Evolutionary conservation across 2,329 filamentous ascomycete species (phyloP), one percentile per base, ranked within the genome.

Genomic region (Pseudocercospora musae): DNA sequence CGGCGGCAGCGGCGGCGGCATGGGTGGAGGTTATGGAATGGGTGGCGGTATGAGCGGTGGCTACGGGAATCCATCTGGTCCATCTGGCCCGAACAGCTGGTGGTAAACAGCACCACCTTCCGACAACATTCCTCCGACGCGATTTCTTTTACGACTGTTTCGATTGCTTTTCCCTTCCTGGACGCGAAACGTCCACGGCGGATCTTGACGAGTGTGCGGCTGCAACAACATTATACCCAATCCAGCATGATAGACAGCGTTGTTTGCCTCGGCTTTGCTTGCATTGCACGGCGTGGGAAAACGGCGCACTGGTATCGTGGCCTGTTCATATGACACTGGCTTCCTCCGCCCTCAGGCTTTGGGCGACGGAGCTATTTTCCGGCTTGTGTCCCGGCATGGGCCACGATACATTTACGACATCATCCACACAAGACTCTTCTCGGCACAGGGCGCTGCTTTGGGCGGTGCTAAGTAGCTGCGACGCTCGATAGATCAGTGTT

Each of bases 1-100:
- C 54, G 59, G 59, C 9, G 59, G 80, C 60, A 77, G 79, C 61
- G 81, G 80, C 62, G 77, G 78, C 64, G 79, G 71, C 63, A 77
- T 77, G 57, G 79, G 60, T 29, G 59, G 64, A 33, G 59, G 59
- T 31, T 56, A 53, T 10, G 63, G 79, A 62, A 80, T 79, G 62
- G 81, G 80, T 62, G 77, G 78, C 64, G 79, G 71, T 62, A 77
- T 77, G 57, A 79, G 62, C 33, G 64, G 64, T 33, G 53, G 67
- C 67, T 67, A 68, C 56, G 65, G 66, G 66, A 68, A 66, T 62
- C 66, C 66, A 62, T 62, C 50, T 33, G 67, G 66, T 23, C 60
- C 66, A 58, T 68, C 66, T 53, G 67, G 67, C 58, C 37, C 62
- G 23, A 68, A 65, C 67, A 69, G 67, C 67, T 69, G 67, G 67